These are phyloP conservation scores for Boletus insuetus DNA, from an alignment of 768 basidiomycete species.

Conservation along the genomic window DNA sequence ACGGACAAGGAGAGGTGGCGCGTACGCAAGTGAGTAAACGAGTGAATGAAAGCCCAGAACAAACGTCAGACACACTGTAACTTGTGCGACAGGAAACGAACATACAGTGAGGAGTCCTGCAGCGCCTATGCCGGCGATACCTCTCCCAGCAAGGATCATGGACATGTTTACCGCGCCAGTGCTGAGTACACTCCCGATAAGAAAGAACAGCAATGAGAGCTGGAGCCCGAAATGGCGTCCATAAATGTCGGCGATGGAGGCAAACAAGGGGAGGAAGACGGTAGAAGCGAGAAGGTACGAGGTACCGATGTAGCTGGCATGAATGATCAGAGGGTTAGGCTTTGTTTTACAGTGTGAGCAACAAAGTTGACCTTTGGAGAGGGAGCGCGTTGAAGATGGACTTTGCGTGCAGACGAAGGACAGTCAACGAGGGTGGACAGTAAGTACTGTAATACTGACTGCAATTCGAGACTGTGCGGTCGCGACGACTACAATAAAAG, in stretches of 20 bases:
- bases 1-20: neutral
- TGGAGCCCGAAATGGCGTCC: constrained; percentile 50
- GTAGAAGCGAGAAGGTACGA: constrained; percentile 50
- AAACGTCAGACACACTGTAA: too few relatives aligned
- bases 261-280: constrained; percentile 52
- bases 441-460: constrained; percentile 24
- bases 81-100: neutral
- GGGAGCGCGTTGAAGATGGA: constrained; percentile 30
- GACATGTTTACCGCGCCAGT: constrained; percentile 46
- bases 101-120: constrained; percentile 40
- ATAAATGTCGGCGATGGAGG: constrained; percentile 47
- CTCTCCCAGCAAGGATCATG: constrained; percentile 46
- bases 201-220: constrained; percentile 42
- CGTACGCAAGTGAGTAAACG: neutral
- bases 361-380: constrained; percentile 21
- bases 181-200: constrained; percentile 45
- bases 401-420: constrained; percentile 4
- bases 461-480: constrained; percentile 53
- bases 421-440: neutral
- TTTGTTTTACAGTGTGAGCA: neutral
- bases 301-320: constrained; percentile 46
- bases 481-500: constrained; percentile 40
- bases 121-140: constrained; percentile 49
- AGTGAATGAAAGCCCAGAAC: too few relatives aligned
- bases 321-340: neutral